Base-by-base conservation (phyloP, 495 filamentous ascomycete genomes). In the Tuber calosporum region DNA sequence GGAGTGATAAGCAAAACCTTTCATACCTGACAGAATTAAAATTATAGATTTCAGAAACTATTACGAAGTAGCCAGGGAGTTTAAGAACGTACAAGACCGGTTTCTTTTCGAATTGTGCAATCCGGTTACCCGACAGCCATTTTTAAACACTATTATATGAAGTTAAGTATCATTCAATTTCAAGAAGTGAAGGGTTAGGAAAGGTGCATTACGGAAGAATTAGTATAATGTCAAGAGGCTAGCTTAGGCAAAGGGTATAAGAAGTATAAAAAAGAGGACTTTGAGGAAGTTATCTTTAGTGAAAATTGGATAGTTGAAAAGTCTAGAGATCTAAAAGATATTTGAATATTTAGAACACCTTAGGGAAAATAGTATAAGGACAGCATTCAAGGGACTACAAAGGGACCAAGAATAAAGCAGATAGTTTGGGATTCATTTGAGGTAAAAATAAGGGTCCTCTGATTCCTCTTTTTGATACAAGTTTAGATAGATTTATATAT, bases 281-380 rank as follows among this genome's bases (percentile, higher is more conserved):
- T 58, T 58, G 42, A 41, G 19, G 48, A 38, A 2, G 34, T 73
- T 0, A 41, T 73, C 26, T 40, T n/a, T 11, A 20, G 30, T 19
- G 26, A 43, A 43, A 40, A 73, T 34, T 68, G 4, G 20, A 6
- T 15, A 20, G 58, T 68, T 4, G 66, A 68, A 26, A 41, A 2
- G 40, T 39, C 36, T 17, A 36, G 22, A 19, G 22, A 41, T 68
- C 22, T 38, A 20, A 37, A 6, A 5, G 4, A 4, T 0, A 36
- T 69, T 26, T 73, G 58, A 53, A 39, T 73, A 40, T 73, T 69
- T 26, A 40, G 9, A 69, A 41, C 9, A 62, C 13, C 6, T 19
- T 11, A 36, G 37, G 66, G 45, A 62, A 73, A 69, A n/a, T 69
- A 9, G 30, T 5, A 69, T 5, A 69, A 73, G 1, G 1, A 73